Evolutionary conservation across 1,284 basidiomycete species (phyloP), one percentile per base, ranked within the genome.

Genomic region (Puccinia novopanici): DNA sequence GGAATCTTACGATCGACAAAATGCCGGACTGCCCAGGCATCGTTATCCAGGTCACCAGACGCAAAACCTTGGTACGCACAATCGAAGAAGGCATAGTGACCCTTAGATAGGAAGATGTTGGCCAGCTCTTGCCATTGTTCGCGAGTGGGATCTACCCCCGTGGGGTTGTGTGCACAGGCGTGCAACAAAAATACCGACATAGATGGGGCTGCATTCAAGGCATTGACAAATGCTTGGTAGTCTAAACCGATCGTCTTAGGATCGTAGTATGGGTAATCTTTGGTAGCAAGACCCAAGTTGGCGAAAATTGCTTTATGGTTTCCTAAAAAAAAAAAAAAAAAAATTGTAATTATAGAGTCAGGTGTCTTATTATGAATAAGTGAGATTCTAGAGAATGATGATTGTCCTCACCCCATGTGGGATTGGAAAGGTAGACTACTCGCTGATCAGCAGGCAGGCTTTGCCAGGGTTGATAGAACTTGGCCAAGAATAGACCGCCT

Each of bases 101-200:
- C 88, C 87, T 92, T 93, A 75, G 88, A 87, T 63, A 91, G 85
- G 86, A 98, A 91, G 75, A 92, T 88, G 63, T 92, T 89, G 73
- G 91, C 92, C 83, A 98, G 90, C 82, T 89, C 86, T 83, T 90
- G 88, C 96, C 96, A 99, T 85, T 99, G 93, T 82, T 92, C 92
- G 72, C 87, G 87, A 37, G 93, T 95, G 45, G 95, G 93, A 87
- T 99, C 96, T 10, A 97, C 93, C 2, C 96, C 95, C 0, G 95
- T 98, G 4, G 96, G 96, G 85, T 96, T 95, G 86, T 96, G 95
- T 57, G 96, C 96, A 86, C 95, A 95, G 10, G 93, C 93, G 84
- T 97, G 94, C 63, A 99, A 86, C 82, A 99, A 87, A 86, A 98
- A 92, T 70, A 95, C 91, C 3, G 94, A 96, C 61, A 90, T 89